Conservation (phyloP, 1,139 yeast genomes). For the Taiozyma sp. region DNA sequence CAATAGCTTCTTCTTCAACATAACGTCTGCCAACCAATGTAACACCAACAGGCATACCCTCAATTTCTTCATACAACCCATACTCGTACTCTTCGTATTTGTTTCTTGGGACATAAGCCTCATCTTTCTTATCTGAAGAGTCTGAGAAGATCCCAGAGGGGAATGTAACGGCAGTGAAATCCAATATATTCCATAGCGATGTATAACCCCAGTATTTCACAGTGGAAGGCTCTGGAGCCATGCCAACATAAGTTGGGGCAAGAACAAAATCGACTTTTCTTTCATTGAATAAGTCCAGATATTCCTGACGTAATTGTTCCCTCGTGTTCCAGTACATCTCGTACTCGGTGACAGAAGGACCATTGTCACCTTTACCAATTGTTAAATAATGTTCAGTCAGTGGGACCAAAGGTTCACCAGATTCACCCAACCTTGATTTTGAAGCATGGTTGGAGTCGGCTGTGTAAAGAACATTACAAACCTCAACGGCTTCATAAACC, state of each 20-base stretch:
- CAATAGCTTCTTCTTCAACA: constrained; percentile 47
- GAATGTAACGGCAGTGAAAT: constrained; percentile 53
- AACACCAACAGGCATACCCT: constrained; percentile 47
- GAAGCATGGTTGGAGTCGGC: constrained; percentile 60
- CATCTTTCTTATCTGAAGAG: constrained; percentile 23
- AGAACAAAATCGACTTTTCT: constrained; percentile 62
- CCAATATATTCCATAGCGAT: constrained; percentile 58
- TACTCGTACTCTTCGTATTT: constrained; percentile 24
- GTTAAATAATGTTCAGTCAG: constrained; percentile 56
- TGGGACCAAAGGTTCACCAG: constrained; percentile 62
- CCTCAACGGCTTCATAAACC: constrained; percentile 44
- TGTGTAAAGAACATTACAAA: constrained; percentile 33
- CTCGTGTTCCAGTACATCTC: constrained; percentile 43
- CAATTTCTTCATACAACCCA: constrained; percentile 29
- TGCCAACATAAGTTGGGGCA: constrained; percentile 64
- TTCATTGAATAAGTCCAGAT: constrained; percentile 43
- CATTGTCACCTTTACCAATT: constrained; percentile 50
- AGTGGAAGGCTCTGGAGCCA: constrained; percentile 63
- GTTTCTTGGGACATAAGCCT: constrained; percentile 23
- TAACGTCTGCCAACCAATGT: constrained; percentile 48
- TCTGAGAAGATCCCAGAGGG: constrained; percentile 62
- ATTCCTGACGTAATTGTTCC: constrained; percentile 50
- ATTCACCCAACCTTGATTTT: constrained; percentile 41
- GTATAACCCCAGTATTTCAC: constrained; percentile 77
- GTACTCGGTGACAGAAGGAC: constrained; percentile 38